Conservation (phyloP, 257 asterid species). For the Jasminum sambac region DNA sequence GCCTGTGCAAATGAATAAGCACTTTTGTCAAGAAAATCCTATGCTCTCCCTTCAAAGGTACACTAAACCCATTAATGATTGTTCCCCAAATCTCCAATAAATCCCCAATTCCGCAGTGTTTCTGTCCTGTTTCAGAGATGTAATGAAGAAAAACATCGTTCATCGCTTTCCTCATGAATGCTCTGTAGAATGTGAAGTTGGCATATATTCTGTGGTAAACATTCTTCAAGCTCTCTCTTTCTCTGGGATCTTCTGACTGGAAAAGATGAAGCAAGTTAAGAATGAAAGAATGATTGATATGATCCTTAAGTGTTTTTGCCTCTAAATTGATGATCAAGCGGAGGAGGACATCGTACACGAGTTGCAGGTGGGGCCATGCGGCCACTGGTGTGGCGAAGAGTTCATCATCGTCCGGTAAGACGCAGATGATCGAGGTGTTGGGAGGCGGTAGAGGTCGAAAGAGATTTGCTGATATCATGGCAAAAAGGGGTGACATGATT, state of each 20-base stretch:
- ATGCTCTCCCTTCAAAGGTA: conserved; percentile 81
- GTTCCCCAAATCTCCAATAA: conserved; percentile 80
- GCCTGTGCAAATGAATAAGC: conserved; percentile 68
- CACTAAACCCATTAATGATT: conserved; percentile 69
- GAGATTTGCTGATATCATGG: conserved; percentile 59
- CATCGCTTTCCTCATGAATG: conserved; percentile 80
- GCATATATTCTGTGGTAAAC: conserved; percentile 62
- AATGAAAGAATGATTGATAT: conserved; percentile 50
- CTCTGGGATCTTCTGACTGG: conserved; percentile 75
- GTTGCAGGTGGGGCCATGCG: conserved; percentile 69
- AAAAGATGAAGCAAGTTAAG: conserved; percentile 50
- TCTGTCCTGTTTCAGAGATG: conserved; percentile 51
- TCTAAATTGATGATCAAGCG: conserved; percentile 37
- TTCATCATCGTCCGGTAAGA: conserved; percentile 69
- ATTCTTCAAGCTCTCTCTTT: conserved; percentile 65
- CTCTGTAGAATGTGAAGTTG: conserved; percentile 52
- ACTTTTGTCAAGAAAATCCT: conserved; percentile 59
- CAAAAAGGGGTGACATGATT: conserved; percentile 49
- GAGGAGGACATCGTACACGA: conserved; percentile 69
- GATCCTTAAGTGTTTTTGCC: conserved; percentile 32
- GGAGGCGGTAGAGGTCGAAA: conserved; percentile 70
- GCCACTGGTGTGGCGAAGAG: conserved; percentile 41
- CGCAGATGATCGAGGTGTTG: conserved; percentile 28
- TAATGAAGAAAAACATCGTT: conserved; percentile 61
- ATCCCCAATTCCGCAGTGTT: conserved; percentile 72